Evolutionary conservation across 2,329 filamentous ascomycete species (phyloP).

Genomic region (Apiospora kogelbergensis): DNA sequence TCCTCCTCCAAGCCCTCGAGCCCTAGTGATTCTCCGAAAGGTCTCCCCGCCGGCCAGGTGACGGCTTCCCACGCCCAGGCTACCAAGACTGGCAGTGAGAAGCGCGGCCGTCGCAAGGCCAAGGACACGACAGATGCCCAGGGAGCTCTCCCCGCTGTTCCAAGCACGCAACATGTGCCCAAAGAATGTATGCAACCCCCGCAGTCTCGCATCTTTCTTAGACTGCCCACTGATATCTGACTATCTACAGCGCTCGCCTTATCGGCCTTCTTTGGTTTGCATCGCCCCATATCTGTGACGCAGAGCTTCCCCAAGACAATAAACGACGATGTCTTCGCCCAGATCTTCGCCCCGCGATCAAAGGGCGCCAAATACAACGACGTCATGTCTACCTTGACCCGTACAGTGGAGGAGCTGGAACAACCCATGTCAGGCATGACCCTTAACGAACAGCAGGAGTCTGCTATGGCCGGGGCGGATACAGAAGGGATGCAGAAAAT

Average conservation of each 20-base stretch:
- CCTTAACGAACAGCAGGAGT: conserved; percentile 37
- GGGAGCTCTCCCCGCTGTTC: conserved; percentile 69
- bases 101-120: conserved; percentile 55
- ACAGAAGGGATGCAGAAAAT: conserved; percentile 48
- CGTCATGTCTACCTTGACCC: conserved; percentile 67
- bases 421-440: conserved; percentile 55
- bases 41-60: conserved; percentile 50
- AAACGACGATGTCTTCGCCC: conserved; percentile 73
- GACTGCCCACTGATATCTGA: conserved; percentile 20
- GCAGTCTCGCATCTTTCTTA: background rate
- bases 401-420: conserved; percentile 60
- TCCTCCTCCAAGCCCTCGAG: conserved; percentile 64
- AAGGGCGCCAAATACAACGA: conserved; percentile 53
- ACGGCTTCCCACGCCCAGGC: conserved; percentile 44
- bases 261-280: conserved; percentile 92
- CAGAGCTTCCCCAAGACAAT: conserved; percentile 74
- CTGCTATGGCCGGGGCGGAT: conserved; percentile 12
- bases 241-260: conserved; percentile 70
- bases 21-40: conserved; percentile 56
- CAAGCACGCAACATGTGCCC: conserved; percentile 71
- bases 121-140: conserved; percentile 53
- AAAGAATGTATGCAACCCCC: conserved; percentile 53
- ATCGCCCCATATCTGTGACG: conserved; percentile 89
- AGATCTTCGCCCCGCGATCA: conserved; percentile 70
- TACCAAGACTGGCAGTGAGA: conserved; percentile 48